A percentile compares a stretch with the other conserved stretches of the same genome.
Conservation (phyloP, 176 grass and related monocot genomes). For the Bothriochloa decipiens region DNA sequence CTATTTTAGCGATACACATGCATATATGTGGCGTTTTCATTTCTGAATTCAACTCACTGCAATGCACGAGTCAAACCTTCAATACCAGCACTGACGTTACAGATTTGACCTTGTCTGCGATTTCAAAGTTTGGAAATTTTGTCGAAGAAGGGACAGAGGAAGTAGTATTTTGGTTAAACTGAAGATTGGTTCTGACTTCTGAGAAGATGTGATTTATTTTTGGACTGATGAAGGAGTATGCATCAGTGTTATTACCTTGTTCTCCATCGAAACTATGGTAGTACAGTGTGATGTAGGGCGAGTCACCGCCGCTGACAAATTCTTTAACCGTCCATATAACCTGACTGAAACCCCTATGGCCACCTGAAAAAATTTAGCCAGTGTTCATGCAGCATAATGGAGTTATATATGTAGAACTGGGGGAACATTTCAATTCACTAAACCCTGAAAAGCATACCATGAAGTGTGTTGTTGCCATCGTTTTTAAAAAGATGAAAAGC, state of each 20-base stretch:
- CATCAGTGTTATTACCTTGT: conserved; percentile 62
- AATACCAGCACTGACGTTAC: not conserved
- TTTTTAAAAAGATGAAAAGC: conserved; percentile 60
- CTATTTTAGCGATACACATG: too few species aligned
- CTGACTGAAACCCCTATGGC: conserved; percentile 79
- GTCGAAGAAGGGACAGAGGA: too few species aligned
- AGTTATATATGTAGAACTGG: not conserved
- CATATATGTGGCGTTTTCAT: not conserved
- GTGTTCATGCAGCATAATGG: not conserved
- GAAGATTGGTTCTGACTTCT: not conserved
- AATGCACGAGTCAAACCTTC: not conserved
- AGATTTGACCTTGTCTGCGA: not conserved
- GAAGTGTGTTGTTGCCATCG: conserved; percentile 78
- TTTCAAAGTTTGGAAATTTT: not conserved
- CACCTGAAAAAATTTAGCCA: conserved; percentile 48
- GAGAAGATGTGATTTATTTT: not conserved
- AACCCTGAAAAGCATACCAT: conserved; percentile 55
- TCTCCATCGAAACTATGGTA: conserved; percentile 93
- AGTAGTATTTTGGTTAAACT: too few species aligned
- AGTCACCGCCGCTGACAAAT: conserved; percentile 52
- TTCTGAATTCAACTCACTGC: not conserved
- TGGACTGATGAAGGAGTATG: not conserved
- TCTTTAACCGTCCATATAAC: conserved; percentile 88
- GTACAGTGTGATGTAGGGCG: conserved; percentile 81
- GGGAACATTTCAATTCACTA: not conserved